Percentiles rank a stretch among this genome's conserved stretches.
Evolutionary conservation across 1,284 basidiomycete genomes (phyloP).

Genomic region (Omphalotus olearius): DNA sequence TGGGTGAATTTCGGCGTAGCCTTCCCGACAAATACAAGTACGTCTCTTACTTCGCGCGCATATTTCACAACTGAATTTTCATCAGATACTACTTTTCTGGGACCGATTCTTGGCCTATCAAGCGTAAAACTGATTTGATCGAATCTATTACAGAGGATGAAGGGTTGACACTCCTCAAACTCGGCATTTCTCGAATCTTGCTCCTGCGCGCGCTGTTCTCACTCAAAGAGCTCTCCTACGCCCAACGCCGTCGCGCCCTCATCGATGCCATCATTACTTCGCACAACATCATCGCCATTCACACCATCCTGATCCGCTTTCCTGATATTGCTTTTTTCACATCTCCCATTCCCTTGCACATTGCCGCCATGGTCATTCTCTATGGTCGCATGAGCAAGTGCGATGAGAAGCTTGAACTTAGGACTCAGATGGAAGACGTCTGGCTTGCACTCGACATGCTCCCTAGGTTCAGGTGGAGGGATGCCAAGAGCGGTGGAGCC

Average conservation of each 20-base stretch:
- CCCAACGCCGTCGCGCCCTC: constrained; percentile 61
- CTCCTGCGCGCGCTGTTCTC: constrained; percentile 73
- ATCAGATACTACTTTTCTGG: constrained; percentile 54
- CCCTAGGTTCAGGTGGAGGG: constrained; percentile 77
- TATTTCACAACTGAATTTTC: too few relatives aligned
- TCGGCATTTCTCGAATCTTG: constrained; percentile 75
- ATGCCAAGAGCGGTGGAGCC: too few relatives aligned
- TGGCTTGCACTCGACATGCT: constrained; percentile 82
- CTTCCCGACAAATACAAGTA: constrained; percentile 65
- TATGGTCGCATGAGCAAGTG: constrained; percentile 79
- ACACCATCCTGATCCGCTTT: constrained; percentile 74
- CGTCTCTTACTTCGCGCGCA: too few relatives aligned
- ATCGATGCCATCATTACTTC: constrained; percentile 78
- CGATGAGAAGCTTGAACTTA: constrained; percentile 52
- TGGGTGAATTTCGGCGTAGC: constrained; percentile 60
- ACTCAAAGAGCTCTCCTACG: constrained; percentile 61
- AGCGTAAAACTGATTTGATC: constrained; percentile 60
- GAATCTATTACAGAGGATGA: constrained; percentile 72
- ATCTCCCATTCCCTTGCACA: constrained; percentile 79
- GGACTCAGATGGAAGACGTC: constrained; percentile 56
- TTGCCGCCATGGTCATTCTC: constrained; percentile 82
- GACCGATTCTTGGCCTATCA: constrained; percentile 64
- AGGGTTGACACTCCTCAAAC: constrained; percentile 73
- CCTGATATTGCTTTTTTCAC: constrained; percentile 83
- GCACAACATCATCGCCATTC: constrained; percentile 79